Evolutionary conservation across 371 early-diverging fungal genomes (phyloP).

Genomic region (Mucor ambiguus): DNA sequence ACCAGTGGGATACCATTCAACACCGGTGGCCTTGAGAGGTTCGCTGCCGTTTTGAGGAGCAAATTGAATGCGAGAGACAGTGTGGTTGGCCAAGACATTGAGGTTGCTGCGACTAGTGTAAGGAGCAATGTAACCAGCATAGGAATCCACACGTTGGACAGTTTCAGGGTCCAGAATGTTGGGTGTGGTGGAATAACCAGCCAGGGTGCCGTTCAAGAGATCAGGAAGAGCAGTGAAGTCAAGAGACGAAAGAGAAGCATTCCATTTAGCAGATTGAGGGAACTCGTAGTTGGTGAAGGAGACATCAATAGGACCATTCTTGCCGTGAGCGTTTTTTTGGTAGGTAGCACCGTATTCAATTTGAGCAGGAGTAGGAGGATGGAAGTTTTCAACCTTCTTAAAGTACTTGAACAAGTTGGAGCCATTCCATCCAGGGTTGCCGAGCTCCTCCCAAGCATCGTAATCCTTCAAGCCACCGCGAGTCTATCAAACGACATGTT

Average conservation of each 20-base stretch:
- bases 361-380: conserved; percentile 10
- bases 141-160: conserved; percentile 12
- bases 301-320: conserved; percentile 10
- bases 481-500: conserved; percentile 22
- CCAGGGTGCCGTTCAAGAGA: conserved; percentile 16
- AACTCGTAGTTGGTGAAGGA: conserved; percentile 15
- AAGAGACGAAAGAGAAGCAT: conserved; percentile 10
- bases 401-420: conserved; percentile 20
- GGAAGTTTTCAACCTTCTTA: conserved; percentile 21
- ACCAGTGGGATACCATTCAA: conserved; percentile 21
- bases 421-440: conserved; percentile 34
- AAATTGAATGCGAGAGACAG: conserved; percentile 14
- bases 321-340: conserved; percentile 9
- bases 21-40: conserved; percentile 16
- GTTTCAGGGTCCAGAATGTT: conserved; percentile 21
- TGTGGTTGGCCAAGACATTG: conserved; percentile 13
- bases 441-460: conserved; percentile 38
- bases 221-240: conserved; percentile 10
- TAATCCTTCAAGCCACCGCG: conserved; percentile 41
- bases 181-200: conserved; percentile 20
- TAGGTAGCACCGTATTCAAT: conserved; percentile 14
- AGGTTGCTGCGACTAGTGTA: conserved; percentile 7
- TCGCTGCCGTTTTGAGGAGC: neutral
- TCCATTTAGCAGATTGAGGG: conserved; percentile 20
- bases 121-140: conserved; percentile 15